phyloP scores from a whole-genome alignment of 441 rosid genomes.

The Gossypium gossypioides region DNA sequence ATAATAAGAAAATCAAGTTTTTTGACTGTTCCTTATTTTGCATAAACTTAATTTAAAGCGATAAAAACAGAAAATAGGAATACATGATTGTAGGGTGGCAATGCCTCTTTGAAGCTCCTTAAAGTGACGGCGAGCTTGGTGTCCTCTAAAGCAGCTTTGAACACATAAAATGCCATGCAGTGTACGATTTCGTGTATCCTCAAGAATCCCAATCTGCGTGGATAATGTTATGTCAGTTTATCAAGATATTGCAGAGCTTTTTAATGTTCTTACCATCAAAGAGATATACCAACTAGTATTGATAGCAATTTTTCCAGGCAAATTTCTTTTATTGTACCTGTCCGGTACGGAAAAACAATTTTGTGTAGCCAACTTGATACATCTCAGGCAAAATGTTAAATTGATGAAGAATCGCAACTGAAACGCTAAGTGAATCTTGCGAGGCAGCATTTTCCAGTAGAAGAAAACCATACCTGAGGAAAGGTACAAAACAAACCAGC shows the following conservation, averaged over 20 bases:
- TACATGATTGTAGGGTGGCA: slow-evolving; percentile 77
- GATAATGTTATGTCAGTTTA: not conserved
- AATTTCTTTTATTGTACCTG: slow-evolving; percentile 45
- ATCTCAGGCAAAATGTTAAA: slow-evolving; percentile 93
- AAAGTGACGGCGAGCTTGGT: slow-evolving; percentile 59
- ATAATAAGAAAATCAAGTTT: slow-evolving; percentile 10
- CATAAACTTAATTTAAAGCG: not conserved
- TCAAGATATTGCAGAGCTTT: not conserved
- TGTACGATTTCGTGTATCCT: slow-evolving; percentile 90
- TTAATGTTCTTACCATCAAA: not conserved
- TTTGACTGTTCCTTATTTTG: not conserved
- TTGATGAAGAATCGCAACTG: slow-evolving; percentile 98
- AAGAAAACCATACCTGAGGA: slow-evolving; percentile 88
- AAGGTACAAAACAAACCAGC: slow-evolving; percentile 14
- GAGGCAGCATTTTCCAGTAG: slow-evolving; percentile 64
- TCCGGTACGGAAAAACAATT: slow-evolving; percentile 87
- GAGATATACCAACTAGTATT: not conserved
- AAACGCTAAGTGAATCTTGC: slow-evolving; percentile 85
- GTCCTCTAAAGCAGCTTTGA: slow-evolving; percentile 93
- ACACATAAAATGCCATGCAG: slow-evolving; percentile 89
- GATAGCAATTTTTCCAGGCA: not conserved
- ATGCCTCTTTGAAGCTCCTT: slow-evolving; percentile 62
- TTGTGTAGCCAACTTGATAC: slow-evolving; percentile 99
- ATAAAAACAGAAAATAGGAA: slow-evolving; percentile 5
- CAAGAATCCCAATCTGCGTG: slow-evolving; percentile 89